Conservation (phyloP, 345 rosid genomes). For the rapeseed (Brassica napus) region Da-Ae NC_063443.1:8285501-8286000, state of each 20-base stretch:
- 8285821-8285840: neutral
- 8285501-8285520: slow-evolving; percentile 42
- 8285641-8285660: neutral
- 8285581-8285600: neutral
- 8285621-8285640: neutral
- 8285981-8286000: neutral
- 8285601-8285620: slow-evolving; percentile 10
- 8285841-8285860: slow-evolving; percentile 3
- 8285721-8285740: slow-evolving; percentile 26
- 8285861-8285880: neutral
- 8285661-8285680: neutral
- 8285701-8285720: neutral
- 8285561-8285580: neutral
- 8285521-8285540: slow-evolving; percentile 3
- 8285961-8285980: neutral
- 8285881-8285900: slow-evolving; percentile 24
- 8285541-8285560: neutral
- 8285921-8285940: slow-evolving; percentile 9
- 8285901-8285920: slow-evolving; percentile 11
- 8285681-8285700: neutral
- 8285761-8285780: slow-evolving; percentile 15
- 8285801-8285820: slow-evolving; percentile 1
- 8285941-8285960: slow-evolving; percentile 11
- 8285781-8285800: slow-evolving; percentile 9
- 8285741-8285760: slow-evolving; percentile 6